phyloP scores from a whole-genome alignment of 1,284 basidiomycete genomes.

The Anthracocystis panici-leucophaei region DNA sequence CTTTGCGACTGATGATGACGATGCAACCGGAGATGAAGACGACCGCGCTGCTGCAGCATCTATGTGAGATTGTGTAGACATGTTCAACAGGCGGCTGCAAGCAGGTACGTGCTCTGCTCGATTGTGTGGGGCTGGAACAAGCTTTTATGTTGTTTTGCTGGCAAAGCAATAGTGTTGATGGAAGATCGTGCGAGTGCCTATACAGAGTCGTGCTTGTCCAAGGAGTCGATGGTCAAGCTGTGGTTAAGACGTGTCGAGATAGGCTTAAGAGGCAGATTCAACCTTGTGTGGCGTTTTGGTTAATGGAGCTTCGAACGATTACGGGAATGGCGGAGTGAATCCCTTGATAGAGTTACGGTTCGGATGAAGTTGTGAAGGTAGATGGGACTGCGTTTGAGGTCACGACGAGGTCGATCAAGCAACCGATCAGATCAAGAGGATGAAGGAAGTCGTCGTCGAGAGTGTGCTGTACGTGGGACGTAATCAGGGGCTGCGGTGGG shows the following conservation, averaged over 20 bases:
- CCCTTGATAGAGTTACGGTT: background rate
- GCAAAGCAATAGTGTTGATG: background rate
- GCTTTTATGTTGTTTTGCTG: background rate
- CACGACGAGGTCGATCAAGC: slow-evolving; percentile 5
- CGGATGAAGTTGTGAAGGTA: background rate
- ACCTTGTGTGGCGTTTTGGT: slow-evolving; percentile 2
- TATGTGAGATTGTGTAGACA: slow-evolving; percentile 4
- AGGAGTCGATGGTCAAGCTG: slow-evolving; percentile 1
- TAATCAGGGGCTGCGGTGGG: background rate
- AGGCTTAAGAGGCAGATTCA: background rate
- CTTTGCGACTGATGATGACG: slow-evolving; percentile 5
- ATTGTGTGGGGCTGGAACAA: background rate
- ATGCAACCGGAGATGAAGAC: slow-evolving; percentile 7
- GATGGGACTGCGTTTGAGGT: background rate
- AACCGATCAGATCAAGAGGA: slow-evolving; percentile 3
- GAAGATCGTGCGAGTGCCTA: background rate
- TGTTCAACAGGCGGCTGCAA: background rate
- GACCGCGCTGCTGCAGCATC: background rate
- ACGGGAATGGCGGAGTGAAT: slow-evolving; percentile 1
- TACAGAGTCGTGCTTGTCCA: background rate
- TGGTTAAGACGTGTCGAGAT: background rate
- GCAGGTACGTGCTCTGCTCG: background rate
- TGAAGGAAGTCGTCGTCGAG: slow-evolving; percentile 3
- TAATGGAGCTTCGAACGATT: background rate
- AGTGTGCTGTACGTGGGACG: background rate